These are phyloP conservation scores for Styphnolobium japonicum DNA, from an alignment of 306 rosid species.

Conservation along the genomic window DNA sequence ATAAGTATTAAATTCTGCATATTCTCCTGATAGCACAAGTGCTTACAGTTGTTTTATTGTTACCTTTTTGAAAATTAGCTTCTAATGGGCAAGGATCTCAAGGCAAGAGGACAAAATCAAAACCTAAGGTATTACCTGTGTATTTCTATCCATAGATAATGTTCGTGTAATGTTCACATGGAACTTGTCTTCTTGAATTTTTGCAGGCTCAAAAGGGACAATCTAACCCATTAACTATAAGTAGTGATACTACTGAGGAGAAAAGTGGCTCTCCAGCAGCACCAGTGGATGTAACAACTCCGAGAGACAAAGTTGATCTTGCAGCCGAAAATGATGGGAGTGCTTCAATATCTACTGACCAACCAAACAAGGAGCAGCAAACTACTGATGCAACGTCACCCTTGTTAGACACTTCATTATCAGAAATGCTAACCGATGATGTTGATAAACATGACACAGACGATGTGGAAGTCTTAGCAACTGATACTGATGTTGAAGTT, in stretches of 20 bases:
- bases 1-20: background rate
- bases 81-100: constrained; percentile 86
- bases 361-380: constrained; percentile 40
- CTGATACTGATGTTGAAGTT: constrained; percentile 40
- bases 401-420: constrained; percentile 30
- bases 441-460: constrained; percentile 37
- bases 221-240: constrained; percentile 32
- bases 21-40: constrained; percentile 7
- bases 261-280: constrained; percentile 37
- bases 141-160: background rate
- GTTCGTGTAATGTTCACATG: constrained; percentile 14
- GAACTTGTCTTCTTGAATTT: constrained; percentile 13
- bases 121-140: constrained; percentile 58
- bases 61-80: constrained; percentile 44
- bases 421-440: constrained; percentile 42
- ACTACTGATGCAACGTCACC: constrained; percentile 34
- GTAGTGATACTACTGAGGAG: constrained; percentile 38
- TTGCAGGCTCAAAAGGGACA: constrained; percentile 57
- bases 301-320: constrained; percentile 40
- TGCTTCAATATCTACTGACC: constrained; percentile 31
- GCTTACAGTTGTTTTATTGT: constrained; percentile 35
- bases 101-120: constrained; percentile 60
- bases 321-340: constrained; percentile 44
- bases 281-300: constrained; percentile 36
- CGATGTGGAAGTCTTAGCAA: constrained; percentile 35